Base-by-base conservation (phyloP, 2,329 filamentous ascomycete species). In the Coniosporium tulheliwenetii region DNA sequence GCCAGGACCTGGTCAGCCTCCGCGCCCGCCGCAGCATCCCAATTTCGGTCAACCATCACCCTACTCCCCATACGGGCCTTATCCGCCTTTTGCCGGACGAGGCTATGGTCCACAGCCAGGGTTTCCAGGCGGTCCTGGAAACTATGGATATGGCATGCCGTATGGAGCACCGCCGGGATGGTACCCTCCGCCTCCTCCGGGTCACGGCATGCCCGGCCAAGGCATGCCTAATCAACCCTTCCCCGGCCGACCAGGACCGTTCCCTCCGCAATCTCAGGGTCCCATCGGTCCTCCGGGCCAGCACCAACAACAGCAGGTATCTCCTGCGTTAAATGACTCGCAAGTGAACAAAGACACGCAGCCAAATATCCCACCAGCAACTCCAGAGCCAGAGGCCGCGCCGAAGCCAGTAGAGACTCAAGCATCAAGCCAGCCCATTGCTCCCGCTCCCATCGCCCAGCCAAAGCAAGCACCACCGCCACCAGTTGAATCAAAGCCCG, bases 401-500 rank as follows among this genome's bases (percentile, higher is more conserved):
- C 19, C 19, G 19, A 26, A 26, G 19, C 48, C 53, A 31, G 45
- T 45, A 8, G 36, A 47, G 9, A 44, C 42, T 16, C 48, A 50
- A 42, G 50, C 49, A 19, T 44, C 43, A 33, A 26, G 12, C 13
- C 40, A 37, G 32, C 47, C 58, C 10, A 48, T 56, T 8, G 60
- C 63, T 43, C 56, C 65, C 32, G 61, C 64, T 15, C 67, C 69
- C 44, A 56, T 66, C 35, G 51, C 61, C 37, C 50, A 55, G 36
- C 62, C 51, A 29, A 56, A 65, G 39, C 58, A 67, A 45, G 70
- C 70, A 4, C 78, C 79, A 5, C 71, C 76, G 5, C 78, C 75
- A 36, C 79, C 79, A 1, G 67, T 77, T 32, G 77, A 81, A 30
- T 78, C 79, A 5, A 85, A 85, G 60, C 77, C 79, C 7, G 71